Evolutionary conservation across 2,329 filamentous ascomycete genomes (phyloP).

Genomic region (Parasarocladium wereldwijsianum): DNA sequence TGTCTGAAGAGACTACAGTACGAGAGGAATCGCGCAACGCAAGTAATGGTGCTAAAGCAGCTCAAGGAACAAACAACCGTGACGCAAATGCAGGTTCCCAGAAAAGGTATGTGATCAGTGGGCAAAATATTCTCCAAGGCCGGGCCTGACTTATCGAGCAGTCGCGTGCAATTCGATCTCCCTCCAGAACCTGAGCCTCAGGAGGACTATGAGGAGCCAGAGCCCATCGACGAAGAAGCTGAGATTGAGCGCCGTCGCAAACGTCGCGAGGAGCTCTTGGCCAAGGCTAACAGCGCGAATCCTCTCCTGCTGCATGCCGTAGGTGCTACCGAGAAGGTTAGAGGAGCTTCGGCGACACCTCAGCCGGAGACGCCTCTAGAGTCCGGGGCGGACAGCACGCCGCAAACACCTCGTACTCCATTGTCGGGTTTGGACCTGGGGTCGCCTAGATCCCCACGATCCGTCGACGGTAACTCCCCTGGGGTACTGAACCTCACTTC

Average conservation of each 20-base stretch:
- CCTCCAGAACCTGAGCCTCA: conserved; percentile 17
- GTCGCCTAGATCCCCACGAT: conserved; percentile 28
- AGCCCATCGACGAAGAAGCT: conserved; percentile 64
- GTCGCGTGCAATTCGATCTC: too few species aligned
- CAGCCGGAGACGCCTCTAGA: conserved; percentile 25
- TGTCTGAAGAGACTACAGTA: conserved; percentile 35
- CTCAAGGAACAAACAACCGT: conserved; percentile 40
- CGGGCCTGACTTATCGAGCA: too few species aligned
- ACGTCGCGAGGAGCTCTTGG: conserved; percentile 69
- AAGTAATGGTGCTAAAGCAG: conserved; percentile 55
- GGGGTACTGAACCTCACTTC: conserved; percentile 47
- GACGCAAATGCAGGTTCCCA: conserved; percentile 11
- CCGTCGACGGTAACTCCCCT: conserved; percentile 39
- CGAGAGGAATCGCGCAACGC: conserved; percentile 41
- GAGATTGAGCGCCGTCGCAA: conserved; percentile 76
- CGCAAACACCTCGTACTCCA: conserved; percentile 30
- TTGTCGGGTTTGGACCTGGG: conserved; percentile 29
- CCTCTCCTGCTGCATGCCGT: conserved; percentile 65
- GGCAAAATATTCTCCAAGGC: too few species aligned
- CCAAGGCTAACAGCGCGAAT: conserved; percentile 63
- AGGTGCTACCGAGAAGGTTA: conserved; percentile 43
- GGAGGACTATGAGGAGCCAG: conserved; percentile 35
- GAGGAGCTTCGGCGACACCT: conserved; percentile 35
- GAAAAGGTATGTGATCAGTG: conserved; percentile 4
- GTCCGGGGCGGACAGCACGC: conserved; percentile 15